Conservation (phyloP, 805 yeast species). For the Candida koratica region DNA sequence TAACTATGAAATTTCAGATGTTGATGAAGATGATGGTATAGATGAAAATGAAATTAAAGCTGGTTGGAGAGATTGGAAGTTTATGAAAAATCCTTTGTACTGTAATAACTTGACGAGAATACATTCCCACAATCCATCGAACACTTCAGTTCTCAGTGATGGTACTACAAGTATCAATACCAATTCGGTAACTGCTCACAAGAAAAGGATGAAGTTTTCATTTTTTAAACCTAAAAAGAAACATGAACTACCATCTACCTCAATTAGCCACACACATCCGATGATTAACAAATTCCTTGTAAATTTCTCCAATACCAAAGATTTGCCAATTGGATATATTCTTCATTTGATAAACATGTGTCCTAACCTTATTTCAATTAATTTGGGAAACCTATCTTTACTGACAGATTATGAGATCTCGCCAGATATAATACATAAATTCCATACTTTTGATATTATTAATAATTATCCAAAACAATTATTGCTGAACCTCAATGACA, state of each 20-base stretch:
- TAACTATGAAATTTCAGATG: conserved; percentile 15
- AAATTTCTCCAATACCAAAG: conserved; percentile 65
- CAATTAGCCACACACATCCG: conserved; percentile 44
- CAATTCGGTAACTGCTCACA: conserved; percentile 6
- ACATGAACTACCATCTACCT: conserved; percentile 1
- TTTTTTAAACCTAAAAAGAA: neutral
- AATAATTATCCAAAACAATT: conserved; percentile 35
- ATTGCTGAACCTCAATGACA: conserved; percentile 10
- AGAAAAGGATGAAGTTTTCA: conserved; percentile 8
- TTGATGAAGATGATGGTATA: conserved; percentile 5
- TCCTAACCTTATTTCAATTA: conserved; percentile 50
- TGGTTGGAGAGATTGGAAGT: conserved; percentile 93
- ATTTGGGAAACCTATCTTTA: conserved; percentile 59
- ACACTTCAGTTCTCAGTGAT: conserved; percentile 10
- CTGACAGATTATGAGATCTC: conserved; percentile 62
- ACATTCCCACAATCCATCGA: conserved; percentile 14
- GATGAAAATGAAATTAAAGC: conserved; percentile 46
- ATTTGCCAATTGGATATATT: conserved; percentile 74
- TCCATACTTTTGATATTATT: conserved; percentile 36
- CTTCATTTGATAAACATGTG: conserved; percentile 68
- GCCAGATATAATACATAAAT: conserved; percentile 32
- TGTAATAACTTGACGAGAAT: conserved; percentile 20
- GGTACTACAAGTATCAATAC: conserved; percentile 5
- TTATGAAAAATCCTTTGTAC: conserved; percentile 66
- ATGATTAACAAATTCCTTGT: conserved; percentile 54